Evolutionary conservation across 805 yeast species (phyloP).

Genomic region (Sugiyamaella boreocaroliniensis): DNA sequence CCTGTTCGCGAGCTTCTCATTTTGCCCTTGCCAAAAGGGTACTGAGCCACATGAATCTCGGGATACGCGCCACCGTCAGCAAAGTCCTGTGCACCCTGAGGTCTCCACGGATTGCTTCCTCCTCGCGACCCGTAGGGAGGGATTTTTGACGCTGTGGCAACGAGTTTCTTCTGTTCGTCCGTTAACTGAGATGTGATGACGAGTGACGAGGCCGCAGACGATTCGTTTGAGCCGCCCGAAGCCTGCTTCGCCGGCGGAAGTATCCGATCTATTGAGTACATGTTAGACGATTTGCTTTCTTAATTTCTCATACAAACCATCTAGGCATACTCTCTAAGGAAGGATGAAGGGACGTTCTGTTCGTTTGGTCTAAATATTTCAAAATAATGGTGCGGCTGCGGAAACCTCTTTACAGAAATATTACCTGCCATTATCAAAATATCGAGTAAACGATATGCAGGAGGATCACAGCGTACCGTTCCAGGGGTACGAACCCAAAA

Average conservation of each 20-base stretch:
- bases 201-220: neutral
- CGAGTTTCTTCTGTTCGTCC: neutral
- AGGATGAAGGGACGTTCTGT: neutral
- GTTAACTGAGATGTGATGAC: neutral
- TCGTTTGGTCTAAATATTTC: too few relatives aligned
- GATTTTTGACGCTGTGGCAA: neutral
- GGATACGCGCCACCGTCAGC: constrained; percentile 34
- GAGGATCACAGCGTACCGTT: neutral
- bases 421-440: too few relatives aligned
- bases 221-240: neutral
- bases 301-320: neutral
- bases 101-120: constrained; percentile 23
- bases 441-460: too few relatives aligned
- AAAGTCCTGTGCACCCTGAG: constrained; percentile 23
- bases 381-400: too few relatives aligned
- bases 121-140: constrained; percentile 25
- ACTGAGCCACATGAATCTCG: constrained; percentile 30
- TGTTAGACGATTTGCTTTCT: neutral
- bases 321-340: neutral
- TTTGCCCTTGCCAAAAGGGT: constrained; percentile 29
- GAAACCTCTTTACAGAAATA: too few relatives aligned
- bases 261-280: neutral
- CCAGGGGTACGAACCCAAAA: neutral
- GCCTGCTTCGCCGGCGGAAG: neutral
- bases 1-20: constrained; percentile 6